A percentile compares a stretch with the other conserved stretches of the same genome.
These are phyloP conservation scores for Barnettozyma sp. DNA, from an alignment of 805 yeast species.

Conservation along the genomic window DNA sequence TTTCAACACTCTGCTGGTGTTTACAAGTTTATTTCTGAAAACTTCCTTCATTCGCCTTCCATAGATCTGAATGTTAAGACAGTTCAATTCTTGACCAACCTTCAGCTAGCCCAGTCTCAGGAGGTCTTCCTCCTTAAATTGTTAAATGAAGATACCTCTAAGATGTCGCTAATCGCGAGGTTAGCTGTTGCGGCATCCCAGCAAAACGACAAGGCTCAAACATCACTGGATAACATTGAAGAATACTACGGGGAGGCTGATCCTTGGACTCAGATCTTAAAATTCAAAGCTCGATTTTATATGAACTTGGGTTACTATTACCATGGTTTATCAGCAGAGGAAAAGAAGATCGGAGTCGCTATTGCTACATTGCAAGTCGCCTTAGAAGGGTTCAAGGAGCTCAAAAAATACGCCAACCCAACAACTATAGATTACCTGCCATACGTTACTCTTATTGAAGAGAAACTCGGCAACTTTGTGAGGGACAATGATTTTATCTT, in stretches of 20 bases:
- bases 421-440: slow-evolving; percentile 29
- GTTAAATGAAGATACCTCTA: slow-evolving; percentile 37
- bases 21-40: slow-evolving; percentile 62
- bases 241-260: slow-evolving; percentile 35
- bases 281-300: slow-evolving; percentile 49
- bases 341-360: slow-evolving; percentile 66
- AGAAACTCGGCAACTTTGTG: slow-evolving; percentile 36
- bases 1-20: slow-evolving; percentile 79
- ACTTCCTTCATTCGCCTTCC: slow-evolving; percentile 85
- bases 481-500: slow-evolving; percentile 89
- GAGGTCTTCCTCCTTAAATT: slow-evolving; percentile 71
- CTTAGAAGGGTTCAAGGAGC: slow-evolving; percentile 28
- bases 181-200: slow-evolving; percentile 57
- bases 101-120: slow-evolving; percentile 84
- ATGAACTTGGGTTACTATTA: slow-evolving; percentile 54
- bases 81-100: slow-evolving; percentile 50
- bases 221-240: slow-evolving; percentile 35
- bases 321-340: slow-evolving; percentile 49
- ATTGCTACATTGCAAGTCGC: slow-evolving; percentile 58
- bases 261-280: slow-evolving; percentile 46
- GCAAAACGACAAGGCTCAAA: slow-evolving; percentile 47
- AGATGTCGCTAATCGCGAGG: slow-evolving; percentile 65
- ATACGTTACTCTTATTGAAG: slow-evolving; percentile 29
- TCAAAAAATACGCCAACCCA: slow-evolving; percentile 29
- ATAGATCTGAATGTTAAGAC: slow-evolving; percentile 67